A percentile compares a stretch with the other conserved stretches of the same genome.
Evolutionary conservation across 306 rosid genomes (phyloP).

Genomic region (Citrullus mucosospermus): DNA sequence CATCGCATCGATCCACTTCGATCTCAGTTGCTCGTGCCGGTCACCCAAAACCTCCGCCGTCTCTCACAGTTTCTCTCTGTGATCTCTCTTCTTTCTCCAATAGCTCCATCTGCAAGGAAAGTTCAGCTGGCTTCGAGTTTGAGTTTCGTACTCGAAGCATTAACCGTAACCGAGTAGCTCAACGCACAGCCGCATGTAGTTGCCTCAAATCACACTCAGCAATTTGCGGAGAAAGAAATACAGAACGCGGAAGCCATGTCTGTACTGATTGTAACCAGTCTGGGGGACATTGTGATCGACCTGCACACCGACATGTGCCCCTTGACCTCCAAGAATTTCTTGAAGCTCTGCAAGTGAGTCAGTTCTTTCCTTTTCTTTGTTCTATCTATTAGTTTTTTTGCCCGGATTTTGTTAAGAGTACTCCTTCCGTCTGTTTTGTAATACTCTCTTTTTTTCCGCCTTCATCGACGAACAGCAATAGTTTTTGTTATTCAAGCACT

Average conservation of each 20-base stretch:
- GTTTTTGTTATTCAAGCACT: neutral
- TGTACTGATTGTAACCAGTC: constrained; percentile 75
- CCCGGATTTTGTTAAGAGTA: neutral
- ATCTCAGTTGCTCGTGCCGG: neutral
- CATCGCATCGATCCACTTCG: neutral
- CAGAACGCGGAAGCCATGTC: constrained; percentile 33
- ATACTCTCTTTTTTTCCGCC: neutral
- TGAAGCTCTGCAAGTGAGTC: constrained; percentile 83
- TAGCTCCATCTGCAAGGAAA: neutral
- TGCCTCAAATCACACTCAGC: neutral
- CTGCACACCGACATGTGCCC: constrained; percentile 66
- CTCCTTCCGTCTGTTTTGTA: neutral
- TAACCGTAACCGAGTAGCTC: neutral
- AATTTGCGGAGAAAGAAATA: neutral
- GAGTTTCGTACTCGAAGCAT: neutral
- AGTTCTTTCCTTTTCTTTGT: neutral
- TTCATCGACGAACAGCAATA: neutral
- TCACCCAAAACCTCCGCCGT: neutral
- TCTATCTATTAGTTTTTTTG: neutral
- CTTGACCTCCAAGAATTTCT: constrained; percentile 72
- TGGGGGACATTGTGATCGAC: constrained; percentile 78
- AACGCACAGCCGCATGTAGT: neutral
- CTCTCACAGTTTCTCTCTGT: neutral
- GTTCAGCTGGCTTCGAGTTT: neutral
- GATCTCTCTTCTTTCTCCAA: neutral